phyloP scores from a whole-genome alignment of 192 early-diverging fungal genomes.

The Coemansia erecta region DNA sequence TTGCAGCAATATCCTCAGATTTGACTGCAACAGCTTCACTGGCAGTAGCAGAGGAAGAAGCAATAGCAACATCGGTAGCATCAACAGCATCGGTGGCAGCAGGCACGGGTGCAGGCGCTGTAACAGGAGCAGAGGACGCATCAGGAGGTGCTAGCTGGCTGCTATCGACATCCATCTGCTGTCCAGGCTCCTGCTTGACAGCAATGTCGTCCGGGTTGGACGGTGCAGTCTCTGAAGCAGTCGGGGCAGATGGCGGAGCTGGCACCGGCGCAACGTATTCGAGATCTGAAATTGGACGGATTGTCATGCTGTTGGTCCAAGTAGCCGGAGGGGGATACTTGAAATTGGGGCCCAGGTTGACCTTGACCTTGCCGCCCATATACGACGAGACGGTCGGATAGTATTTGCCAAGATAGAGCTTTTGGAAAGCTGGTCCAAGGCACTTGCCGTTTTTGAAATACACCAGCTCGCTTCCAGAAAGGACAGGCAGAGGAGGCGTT shows the following conservation, averaged over 20 bases:
- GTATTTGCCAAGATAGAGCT: slow-evolving; percentile 73
- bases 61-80: neutral
- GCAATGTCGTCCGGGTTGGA: neutral
- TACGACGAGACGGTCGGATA: slow-evolving; percentile 72
- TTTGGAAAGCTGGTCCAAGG: slow-evolving; percentile 63
- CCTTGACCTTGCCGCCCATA: slow-evolving; percentile 58
- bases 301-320: slow-evolving; percentile 38
- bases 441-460: slow-evolving; percentile 67
- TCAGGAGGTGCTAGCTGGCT: slow-evolving; percentile 6
- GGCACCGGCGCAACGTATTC: slow-evolving; percentile 27
- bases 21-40: neutral
- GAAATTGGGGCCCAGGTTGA: slow-evolving; percentile 73
- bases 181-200: neutral
- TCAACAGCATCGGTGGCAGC: neutral
- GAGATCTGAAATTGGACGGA: slow-evolving; percentile 48
- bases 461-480: slow-evolving; percentile 58
- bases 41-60: neutral
- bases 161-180: neutral
- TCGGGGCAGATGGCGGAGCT: slow-evolving; percentile 10
- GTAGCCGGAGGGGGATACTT: slow-evolving; percentile 55
- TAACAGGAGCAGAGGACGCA: neutral
- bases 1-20: no score
- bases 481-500: slow-evolving; percentile 48
- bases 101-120: neutral
- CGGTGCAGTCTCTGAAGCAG: neutral